Evolutionary conservation across 345 rosid genomes (phyloP).

Genomic region (Heritiera littoralis): DNA sequence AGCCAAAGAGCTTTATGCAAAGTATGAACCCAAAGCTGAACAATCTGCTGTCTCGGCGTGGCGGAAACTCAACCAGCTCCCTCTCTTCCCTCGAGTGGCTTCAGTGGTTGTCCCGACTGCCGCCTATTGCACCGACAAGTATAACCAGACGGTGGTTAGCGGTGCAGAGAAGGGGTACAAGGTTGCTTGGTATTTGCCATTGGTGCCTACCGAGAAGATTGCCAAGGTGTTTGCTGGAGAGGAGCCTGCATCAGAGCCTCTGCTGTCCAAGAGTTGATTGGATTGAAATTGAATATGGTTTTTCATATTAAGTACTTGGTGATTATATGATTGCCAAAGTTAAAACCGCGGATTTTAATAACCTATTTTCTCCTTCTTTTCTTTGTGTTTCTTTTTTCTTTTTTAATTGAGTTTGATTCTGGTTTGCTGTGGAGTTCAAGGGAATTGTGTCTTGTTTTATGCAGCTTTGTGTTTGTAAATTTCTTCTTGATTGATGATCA

Average conservation of each 20-base stretch:
- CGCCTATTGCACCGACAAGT: constrained; percentile 75
- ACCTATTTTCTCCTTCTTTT: too few species aligned
- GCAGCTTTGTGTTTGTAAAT: too few species aligned
- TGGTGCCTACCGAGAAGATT: constrained; percentile 83
- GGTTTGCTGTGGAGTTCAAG: too few species aligned
- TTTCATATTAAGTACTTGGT: not conserved
- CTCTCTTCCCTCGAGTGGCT: constrained; percentile 74
- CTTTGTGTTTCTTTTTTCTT: too few species aligned
- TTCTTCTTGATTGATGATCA: too few species aligned
- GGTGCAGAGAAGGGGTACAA: constrained; percentile 79
- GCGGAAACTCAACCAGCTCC: constrained; percentile 77
- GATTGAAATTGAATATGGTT: not conserved
- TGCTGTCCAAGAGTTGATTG: constrained; percentile 35
- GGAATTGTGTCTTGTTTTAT: too few species aligned
- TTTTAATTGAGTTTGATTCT: too few species aligned
- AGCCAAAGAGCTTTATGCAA: constrained; percentile 75
- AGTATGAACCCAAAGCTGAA: constrained; percentile 87
- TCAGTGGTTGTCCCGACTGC: constrained; percentile 80
- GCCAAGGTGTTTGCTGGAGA: constrained; percentile 59
- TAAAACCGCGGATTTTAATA: not conserved
- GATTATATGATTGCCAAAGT: not conserved
- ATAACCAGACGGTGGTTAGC: constrained; percentile 67
- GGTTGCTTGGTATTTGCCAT: constrained; percentile 71
- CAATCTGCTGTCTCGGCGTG: constrained; percentile 75
- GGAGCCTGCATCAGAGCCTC: constrained; percentile 34